These are phyloP conservation scores for Ormosia emarginata DNA, from an alignment of 306 rosid genomes.

Conservation along the genomic window DNA sequence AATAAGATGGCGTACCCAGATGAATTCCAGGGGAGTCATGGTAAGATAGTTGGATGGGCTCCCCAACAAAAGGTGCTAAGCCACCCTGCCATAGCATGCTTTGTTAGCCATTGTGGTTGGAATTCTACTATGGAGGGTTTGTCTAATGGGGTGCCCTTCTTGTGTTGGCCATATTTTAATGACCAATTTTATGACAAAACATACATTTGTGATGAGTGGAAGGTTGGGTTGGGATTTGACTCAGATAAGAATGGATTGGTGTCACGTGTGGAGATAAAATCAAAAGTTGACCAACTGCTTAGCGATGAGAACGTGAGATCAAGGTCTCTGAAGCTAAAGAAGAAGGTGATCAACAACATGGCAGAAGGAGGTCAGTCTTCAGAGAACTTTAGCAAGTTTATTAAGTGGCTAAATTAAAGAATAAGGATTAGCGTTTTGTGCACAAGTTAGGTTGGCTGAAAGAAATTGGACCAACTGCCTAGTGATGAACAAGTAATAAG, in stretches of 20 bases:
- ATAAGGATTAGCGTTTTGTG: not conserved
- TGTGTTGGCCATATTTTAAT: constrained; percentile 38
- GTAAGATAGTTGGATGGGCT: no score
- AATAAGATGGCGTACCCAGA: no score
- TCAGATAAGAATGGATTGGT: constrained; percentile 22
- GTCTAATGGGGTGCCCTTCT: constrained; percentile 31
- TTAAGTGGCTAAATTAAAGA: constrained; percentile 41
- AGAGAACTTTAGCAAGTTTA: constrained; percentile 24
- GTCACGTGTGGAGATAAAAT: constrained; percentile 16
- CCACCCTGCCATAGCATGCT: constrained; percentile 42
- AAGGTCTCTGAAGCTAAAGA: constrained; percentile 1
- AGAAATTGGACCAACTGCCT: constrained; percentile 6
- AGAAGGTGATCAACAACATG: not conserved
- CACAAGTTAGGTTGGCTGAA: no score
- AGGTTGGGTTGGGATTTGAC: constrained; percentile 30
- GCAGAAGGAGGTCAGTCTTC: constrained; percentile 31
- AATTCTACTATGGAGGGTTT: constrained; percentile 48
- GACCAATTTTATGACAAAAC: constrained; percentile 25
- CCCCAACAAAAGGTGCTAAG: no score
- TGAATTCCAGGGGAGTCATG: no score
- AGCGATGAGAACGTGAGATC: constrained; percentile 5
- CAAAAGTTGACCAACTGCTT: constrained; percentile 25
- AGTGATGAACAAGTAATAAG: constrained; percentile 21
- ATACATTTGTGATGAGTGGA: constrained; percentile 41
- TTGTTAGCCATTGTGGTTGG: constrained; percentile 57